Evolutionary conservation across 2,329 filamentous ascomycete genomes (phyloP).

Genomic region (Pyricularia sp.): DNA sequence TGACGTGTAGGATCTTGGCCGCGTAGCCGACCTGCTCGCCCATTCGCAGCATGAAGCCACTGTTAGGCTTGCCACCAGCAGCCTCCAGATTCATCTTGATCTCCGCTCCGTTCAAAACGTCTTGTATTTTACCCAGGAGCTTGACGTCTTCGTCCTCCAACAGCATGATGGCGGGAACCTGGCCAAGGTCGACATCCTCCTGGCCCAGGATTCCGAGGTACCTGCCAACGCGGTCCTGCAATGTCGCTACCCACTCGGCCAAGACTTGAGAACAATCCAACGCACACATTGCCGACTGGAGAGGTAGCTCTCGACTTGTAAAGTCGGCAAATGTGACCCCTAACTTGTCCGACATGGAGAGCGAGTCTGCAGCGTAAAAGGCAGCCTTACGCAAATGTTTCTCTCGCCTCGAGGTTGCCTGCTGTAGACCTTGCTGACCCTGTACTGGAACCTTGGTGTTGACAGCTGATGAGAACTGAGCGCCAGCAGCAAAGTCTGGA

Average conservation of each 20-base stretch:
- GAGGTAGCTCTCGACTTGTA: slow-evolving; percentile 69
- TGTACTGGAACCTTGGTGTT: not conserved
- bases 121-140: slow-evolving; percentile 67
- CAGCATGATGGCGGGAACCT: slow-evolving; percentile 79
- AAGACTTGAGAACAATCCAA: slow-evolving; percentile 92
- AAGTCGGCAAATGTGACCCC: slow-evolving; percentile 78
- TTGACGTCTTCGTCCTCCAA: slow-evolving; percentile 86
- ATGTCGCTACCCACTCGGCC: slow-evolving; percentile 83
- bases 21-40: slow-evolving; percentile 55
- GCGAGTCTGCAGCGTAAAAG: slow-evolving; percentile 83
- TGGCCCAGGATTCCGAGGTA: slow-evolving; percentile 80
- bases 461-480: slow-evolving; percentile 7
- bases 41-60: slow-evolving; percentile 38
- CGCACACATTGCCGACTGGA: slow-evolving; percentile 82
- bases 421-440: slow-evolving; percentile 14
- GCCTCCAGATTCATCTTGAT: slow-evolving; percentile 57
- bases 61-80: slow-evolving; percentile 19
- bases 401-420: slow-evolving; percentile 58
- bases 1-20: slow-evolving; percentile 70
- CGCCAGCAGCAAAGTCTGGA: slow-evolving; percentile 27
- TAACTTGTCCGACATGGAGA: slow-evolving; percentile 76
- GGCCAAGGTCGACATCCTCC: slow-evolving; percentile 63
- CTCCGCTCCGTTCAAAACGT: slow-evolving; percentile 65
- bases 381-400: slow-evolving; percentile 86
- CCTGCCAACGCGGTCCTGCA: slow-evolving; percentile 86